These are phyloP conservation scores for Neonectria neomacrospora DNA, from an alignment of 2,329 filamentous ascomycete species.

Conservation along the genomic window DNA sequence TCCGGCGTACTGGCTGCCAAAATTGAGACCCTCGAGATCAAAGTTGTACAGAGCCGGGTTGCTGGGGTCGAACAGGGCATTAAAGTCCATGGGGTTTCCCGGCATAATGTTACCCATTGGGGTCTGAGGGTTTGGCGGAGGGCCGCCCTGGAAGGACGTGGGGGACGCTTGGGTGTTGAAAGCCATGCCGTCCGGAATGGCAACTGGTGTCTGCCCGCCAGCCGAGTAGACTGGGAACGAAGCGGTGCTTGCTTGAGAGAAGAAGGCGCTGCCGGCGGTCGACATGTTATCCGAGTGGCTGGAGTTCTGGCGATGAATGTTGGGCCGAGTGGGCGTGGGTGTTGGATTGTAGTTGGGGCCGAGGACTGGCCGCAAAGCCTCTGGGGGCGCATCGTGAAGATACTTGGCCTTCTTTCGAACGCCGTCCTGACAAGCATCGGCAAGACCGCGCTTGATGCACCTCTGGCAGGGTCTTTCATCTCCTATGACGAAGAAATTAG, in stretches of 20 bases:
- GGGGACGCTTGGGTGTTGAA: slow-evolving; percentile 78
- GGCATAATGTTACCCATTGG: slow-evolving; percentile 62
- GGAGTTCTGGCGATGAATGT: slow-evolving; percentile 60
- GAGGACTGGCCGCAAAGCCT: slow-evolving; percentile 87
- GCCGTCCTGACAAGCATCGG: slow-evolving; percentile 93
- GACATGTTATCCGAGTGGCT: slow-evolving; percentile 60
- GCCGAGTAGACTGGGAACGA: slow-evolving; percentile 64
- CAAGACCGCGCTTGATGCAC: slow-evolving; percentile 92
- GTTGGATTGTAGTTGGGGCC: slow-evolving; percentile 75
- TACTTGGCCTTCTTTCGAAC: slow-evolving; percentile 99
- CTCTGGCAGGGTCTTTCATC: slow-evolving; percentile 94
- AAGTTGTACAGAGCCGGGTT: slow-evolving; percentile 96
- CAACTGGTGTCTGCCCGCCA: slow-evolving; percentile 57
- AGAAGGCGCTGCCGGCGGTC: slow-evolving; percentile 58
- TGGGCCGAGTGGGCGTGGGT: slow-evolving; percentile 58
- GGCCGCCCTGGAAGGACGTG: slow-evolving; percentile 72
- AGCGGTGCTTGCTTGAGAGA: slow-evolving; percentile 57
- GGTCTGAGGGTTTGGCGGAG: slow-evolving; percentile 60
- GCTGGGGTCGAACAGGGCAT: slow-evolving; percentile 84
- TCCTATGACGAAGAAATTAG: slow-evolving; percentile 63
- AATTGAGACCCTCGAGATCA: slow-evolving; percentile 86
- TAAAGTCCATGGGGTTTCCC: slow-evolving; percentile 63
- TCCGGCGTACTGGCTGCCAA: slow-evolving; percentile 95
- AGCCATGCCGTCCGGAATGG: slow-evolving; percentile 59
- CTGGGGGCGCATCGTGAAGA: slow-evolving; percentile 92